Conservation (phyloP, 2,329 filamentous ascomycete genomes). For the Beauveria sp. region DNA sequence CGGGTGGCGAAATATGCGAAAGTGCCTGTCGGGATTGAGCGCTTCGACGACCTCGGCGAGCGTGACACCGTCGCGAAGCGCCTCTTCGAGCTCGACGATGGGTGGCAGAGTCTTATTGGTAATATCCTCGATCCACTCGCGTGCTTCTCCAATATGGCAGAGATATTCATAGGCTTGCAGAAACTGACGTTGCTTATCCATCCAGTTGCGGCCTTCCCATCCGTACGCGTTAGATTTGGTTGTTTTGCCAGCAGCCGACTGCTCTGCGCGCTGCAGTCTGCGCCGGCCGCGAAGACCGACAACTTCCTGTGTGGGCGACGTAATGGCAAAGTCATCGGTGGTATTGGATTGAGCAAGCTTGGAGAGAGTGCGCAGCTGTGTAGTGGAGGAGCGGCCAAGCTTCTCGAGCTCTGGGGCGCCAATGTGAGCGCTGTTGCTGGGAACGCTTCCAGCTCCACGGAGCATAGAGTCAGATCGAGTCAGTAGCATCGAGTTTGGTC, state of each 20-base stretch:
- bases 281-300: conserved; percentile 78
- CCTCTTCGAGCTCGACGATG: conserved; percentile 90
- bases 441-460: conserved; percentile 25
- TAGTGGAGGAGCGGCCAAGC: conserved; percentile 81
- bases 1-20: conserved; percentile 77
- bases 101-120: conserved; percentile 79
- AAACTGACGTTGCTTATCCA: conserved; percentile 97
- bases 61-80: conserved; percentile 84
- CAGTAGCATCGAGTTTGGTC: conserved; percentile 56
- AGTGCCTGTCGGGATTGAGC: conserved; percentile 66
- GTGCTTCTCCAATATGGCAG: conserved; percentile 96
- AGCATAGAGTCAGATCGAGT: conserved; percentile 48
- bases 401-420: conserved; percentile 68
- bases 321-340: conserved; percentile 74
- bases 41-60: conserved; percentile 90
- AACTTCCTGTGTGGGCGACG: conserved; percentile 73
- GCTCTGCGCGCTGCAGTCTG: conserved; percentile 66
- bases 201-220: conserved; percentile 87
- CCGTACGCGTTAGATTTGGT: conserved; percentile 49
- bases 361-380: conserved; percentile 80
- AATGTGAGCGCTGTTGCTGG: conserved; percentile 37
- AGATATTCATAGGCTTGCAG: conserved; percentile 96
- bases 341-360: conserved; percentile 69
- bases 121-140: conserved; percentile 96
- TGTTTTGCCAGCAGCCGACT: conserved; percentile 37